phyloP scores from a whole-genome alignment of 2,329 filamentous ascomycete genomes.

The Alternaria consortialis region DNA sequence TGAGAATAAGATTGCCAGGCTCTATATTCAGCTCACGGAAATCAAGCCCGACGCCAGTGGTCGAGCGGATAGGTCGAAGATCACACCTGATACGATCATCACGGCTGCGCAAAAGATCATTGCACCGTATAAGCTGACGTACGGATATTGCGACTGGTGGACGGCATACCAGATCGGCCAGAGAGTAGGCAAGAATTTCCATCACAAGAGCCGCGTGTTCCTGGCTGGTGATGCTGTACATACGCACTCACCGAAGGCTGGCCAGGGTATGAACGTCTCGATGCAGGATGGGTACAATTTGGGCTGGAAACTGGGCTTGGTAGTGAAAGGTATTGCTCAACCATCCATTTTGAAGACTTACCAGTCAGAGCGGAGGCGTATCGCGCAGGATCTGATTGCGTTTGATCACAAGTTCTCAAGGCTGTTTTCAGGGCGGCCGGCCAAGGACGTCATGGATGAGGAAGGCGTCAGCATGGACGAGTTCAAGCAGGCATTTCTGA shows the following conservation, averaged over 20 bases:
- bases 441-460: constrained; percentile 67
- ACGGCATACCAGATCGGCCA: constrained; percentile 74
- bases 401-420: constrained; percentile 61
- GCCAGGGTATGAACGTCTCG: constrained; percentile 76
- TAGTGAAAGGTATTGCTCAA: constrained; percentile 55
- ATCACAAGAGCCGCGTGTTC: constrained; percentile 68
- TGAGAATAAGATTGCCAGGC: constrained; percentile 68
- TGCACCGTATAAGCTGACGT: constrained; percentile 71
- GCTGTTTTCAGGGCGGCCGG: constrained; percentile 60
- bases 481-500: constrained; percentile 69
- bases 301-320: constrained; percentile 64
- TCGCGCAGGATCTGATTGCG: constrained; percentile 72
- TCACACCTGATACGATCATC: constrained; percentile 71
- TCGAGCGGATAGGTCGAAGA: constrained; percentile 66
- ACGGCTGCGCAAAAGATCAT: constrained; percentile 71
- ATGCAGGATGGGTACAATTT: constrained; percentile 73
- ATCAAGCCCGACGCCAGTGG: constrained; percentile 55
- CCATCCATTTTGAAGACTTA: constrained; percentile 61
- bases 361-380: constrained; percentile 62
- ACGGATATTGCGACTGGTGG: constrained; percentile 73
- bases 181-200: constrained; percentile 67
- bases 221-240: constrained; percentile 73
- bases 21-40: constrained; percentile 71
- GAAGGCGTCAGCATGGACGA: constrained; percentile 69
- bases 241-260: constrained; percentile 68